Evolutionary conservation across 768 basidiomycete genomes (phyloP).

Genomic region (Porpolomopsis calyptriformis): DNA sequence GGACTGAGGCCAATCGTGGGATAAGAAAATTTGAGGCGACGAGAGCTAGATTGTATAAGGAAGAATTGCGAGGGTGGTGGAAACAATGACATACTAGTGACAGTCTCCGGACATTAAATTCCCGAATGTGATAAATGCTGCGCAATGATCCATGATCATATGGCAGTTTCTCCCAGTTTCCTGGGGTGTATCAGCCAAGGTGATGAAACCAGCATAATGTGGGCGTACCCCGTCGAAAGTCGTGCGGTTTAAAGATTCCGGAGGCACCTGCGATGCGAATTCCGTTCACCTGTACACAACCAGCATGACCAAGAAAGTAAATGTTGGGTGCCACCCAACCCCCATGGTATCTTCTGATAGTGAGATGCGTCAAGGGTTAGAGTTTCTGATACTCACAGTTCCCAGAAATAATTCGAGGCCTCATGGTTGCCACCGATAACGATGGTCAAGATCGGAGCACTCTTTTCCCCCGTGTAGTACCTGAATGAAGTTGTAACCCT

Average conservation of each 20-base stretch:
- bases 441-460: conserved; percentile 81
- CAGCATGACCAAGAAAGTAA: conserved; percentile 89
- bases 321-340: conserved; percentile 97
- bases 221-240: conserved; percentile 56
- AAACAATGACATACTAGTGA: conserved; percentile 43
- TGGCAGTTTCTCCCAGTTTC: conserved; percentile 74
- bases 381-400: conserved; percentile 49
- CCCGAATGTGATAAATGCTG: conserved; percentile 85
- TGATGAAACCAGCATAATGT: not conserved
- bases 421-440: conserved; percentile 98
- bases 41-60: conserved; percentile 36
- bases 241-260: conserved; percentile 76
- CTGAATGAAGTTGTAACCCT: no score
- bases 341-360: conserved; percentile 66
- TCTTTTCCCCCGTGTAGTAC: conserved; percentile 78
- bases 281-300: conserved; percentile 80
- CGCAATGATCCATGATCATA: conserved; percentile 64
- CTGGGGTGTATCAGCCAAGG: conserved; percentile 34
- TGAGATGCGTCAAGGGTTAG: not conserved
- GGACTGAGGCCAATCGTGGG: conserved; percentile 90
- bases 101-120: conserved; percentile 71
- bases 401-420: conserved; percentile 94
- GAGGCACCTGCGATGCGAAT: conserved; percentile 83
- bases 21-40: conserved; percentile 68
- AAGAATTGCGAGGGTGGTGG: not conserved